phyloP scores from a whole-genome alignment of 2,329 filamentous ascomycete species.

The Westerdykella sp. region DNA sequence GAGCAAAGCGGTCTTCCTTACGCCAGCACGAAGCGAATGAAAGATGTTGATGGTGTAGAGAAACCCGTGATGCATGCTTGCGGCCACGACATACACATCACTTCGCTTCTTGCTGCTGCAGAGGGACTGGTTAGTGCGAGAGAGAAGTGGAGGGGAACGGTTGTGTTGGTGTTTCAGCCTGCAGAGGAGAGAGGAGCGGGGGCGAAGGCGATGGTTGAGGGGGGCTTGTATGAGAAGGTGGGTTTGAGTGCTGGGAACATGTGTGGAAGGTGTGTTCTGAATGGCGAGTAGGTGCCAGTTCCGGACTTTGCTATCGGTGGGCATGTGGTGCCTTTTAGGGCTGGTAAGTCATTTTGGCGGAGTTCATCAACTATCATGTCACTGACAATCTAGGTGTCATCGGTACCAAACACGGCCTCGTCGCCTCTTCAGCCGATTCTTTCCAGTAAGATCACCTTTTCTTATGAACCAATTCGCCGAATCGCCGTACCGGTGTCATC shows the following conservation, averaged over 20 bases:
- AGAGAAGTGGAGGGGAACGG: slow-evolving; percentile 54
- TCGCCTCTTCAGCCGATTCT: slow-evolving; percentile 39
- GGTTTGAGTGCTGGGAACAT: too few relatives aligned
- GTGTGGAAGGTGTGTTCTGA: too few relatives aligned
- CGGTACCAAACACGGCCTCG: slow-evolving; percentile 38
- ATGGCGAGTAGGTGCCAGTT: slow-evolving; percentile 35
- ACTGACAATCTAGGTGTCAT: slow-evolving; percentile 27
- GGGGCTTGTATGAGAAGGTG: slow-evolving; percentile 49
- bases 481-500: background rate
- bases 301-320: slow-evolving; percentile 53
- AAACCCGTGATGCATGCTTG: slow-evolving; percentile 63
- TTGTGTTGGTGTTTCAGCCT: slow-evolving; percentile 62
- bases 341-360: slow-evolving; percentile 14
- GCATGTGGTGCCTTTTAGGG: slow-evolving; percentile 48
- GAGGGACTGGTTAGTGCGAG: slow-evolving; percentile 43
- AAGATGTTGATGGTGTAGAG: slow-evolving; percentile 43
- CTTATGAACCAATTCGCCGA: background rate
- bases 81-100: slow-evolving; percentile 60
- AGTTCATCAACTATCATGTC: background rate
- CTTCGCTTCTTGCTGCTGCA: slow-evolving; percentile 51
- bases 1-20: slow-evolving; percentile 53
- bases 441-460: slow-evolving; percentile 17
- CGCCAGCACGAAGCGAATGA: slow-evolving; percentile 44
- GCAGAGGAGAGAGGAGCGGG: slow-evolving; percentile 59
- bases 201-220: slow-evolving; percentile 57